These are phyloP conservation scores for Cyclanthera cordifolia DNA, from an alignment of 306 rosid species.

Conservation along the genomic window DNA sequence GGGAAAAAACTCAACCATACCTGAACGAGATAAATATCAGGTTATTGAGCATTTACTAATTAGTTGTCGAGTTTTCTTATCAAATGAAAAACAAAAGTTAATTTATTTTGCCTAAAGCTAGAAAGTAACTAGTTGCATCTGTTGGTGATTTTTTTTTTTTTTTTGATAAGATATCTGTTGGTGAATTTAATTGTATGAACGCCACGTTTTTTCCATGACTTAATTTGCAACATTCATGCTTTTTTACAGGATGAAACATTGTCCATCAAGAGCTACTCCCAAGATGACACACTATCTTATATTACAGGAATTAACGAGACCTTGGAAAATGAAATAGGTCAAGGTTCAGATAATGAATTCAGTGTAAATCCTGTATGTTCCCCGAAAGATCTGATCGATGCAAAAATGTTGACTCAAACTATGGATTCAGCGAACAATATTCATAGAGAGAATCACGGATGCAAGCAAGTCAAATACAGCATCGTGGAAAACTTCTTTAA, in stretches of 20 bases:
- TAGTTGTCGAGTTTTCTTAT: conserved; percentile 12
- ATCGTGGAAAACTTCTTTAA: not conserved
- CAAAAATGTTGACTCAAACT: conserved; percentile 13
- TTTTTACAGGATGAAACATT: conserved; percentile 43
- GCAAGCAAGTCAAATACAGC: conserved; percentile 7
- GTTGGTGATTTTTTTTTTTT: not conserved
- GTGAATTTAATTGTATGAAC: conserved; percentile 2
- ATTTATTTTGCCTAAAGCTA: conserved; percentile 1
- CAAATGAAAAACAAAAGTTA: not conserved
- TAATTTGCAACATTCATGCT: not conserved
- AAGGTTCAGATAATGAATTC: conserved; percentile 18
- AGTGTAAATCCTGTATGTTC: conserved; percentile 4
- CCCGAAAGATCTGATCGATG: conserved; percentile 19
- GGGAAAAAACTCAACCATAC: conserved; percentile 31
- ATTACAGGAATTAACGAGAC: conserved; percentile 27
- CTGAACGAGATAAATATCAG: conserved; percentile 37
- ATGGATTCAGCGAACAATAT: conserved; percentile 14
- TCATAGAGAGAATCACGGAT: conserved; percentile 11
- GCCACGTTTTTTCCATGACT: conserved; percentile 4
- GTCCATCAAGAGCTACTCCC: conserved; percentile 38
- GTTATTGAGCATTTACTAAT: conserved; percentile 23
- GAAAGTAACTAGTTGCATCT: not conserved
- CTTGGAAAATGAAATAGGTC: conserved; percentile 23
- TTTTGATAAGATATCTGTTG: too few relatives aligned
- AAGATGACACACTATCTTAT: conserved; percentile 39